Percentiles rank a stretch among this genome's conserved stretches.
Evolutionary conservation across 2,329 filamentous ascomycete species (phyloP).

Genomic region (Botrytis galanthina): DNA sequence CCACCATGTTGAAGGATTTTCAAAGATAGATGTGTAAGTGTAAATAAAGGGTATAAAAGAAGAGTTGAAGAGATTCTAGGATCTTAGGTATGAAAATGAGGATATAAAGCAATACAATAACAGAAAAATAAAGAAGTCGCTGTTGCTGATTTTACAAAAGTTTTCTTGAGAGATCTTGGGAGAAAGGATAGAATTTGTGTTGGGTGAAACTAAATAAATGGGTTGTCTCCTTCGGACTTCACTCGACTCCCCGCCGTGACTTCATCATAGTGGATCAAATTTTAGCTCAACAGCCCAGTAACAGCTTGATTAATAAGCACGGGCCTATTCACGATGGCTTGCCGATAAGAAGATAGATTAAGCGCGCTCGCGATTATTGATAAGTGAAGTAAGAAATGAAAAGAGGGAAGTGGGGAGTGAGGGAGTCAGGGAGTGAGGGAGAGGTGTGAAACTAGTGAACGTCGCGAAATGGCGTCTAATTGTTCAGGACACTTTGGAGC

Average conservation of each 20-base stretch:
- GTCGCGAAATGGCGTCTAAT: constrained; percentile 12
- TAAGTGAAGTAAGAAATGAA: neutral
- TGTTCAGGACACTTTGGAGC: constrained; percentile 29
- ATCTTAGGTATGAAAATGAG: neutral
- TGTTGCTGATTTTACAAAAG: neutral
- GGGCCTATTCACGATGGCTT: neutral
- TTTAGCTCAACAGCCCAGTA: neutral
- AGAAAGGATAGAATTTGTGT: neutral
- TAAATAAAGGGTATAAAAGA: neutral
- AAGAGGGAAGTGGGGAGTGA: neutral
- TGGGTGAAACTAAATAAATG: neutral
- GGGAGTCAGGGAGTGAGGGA: neutral
- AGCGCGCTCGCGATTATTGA: neutral
- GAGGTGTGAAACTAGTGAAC: constrained; percentile 13
- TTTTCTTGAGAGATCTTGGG: neutral
- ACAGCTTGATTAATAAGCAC: neutral
- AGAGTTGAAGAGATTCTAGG: neutral
- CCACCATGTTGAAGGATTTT: constrained; percentile 52
- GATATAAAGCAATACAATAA: neutral
- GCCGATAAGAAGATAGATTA: neutral
- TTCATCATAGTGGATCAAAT: neutral
- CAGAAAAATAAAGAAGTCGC: neutral
- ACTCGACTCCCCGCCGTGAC: neutral
- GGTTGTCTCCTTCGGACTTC: neutral
- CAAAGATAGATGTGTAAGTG: neutral